Percentiles rank a stretch among this genome's conserved stretches.
phyloP scores from a whole-genome alignment of 495 filamentous ascomycete genomes.

The Delitschia confertaspora region DNA sequence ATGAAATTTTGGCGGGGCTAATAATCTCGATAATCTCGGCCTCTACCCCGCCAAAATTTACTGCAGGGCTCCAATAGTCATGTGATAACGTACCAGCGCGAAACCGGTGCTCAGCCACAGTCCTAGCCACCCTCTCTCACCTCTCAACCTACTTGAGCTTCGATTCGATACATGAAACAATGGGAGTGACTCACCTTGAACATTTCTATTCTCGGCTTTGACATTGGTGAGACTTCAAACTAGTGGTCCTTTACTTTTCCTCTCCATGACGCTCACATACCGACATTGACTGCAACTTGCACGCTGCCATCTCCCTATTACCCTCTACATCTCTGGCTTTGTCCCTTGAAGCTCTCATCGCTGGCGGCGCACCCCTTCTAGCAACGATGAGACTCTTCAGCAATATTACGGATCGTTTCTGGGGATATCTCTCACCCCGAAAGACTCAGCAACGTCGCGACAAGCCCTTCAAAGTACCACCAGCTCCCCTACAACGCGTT shows the following conservation, averaged over 20 bases:
- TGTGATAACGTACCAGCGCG: not conserved
- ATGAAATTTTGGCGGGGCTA: not conserved
- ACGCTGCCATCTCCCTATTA: too few relatives aligned
- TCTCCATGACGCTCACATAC: too few relatives aligned
- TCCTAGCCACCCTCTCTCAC: too few relatives aligned
- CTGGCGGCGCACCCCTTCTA: not conserved
- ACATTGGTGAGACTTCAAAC: too few relatives aligned
- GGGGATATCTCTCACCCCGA: constrained; percentile 28
- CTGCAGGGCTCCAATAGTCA: not conserved
- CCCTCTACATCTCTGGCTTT: not conserved
- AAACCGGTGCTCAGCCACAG: not conserved
- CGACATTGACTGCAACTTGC: too few relatives aligned
- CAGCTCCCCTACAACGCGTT: constrained; percentile 3
- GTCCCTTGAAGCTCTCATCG: not conserved
- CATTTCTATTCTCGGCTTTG: too few relatives aligned
- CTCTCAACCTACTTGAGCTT: too few relatives aligned
- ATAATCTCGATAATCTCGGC: not conserved
- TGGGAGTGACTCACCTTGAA: too few relatives aligned
- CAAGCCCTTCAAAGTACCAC: constrained; percentile 18
- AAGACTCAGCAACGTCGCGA: constrained; percentile 27
- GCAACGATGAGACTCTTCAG: constrained; percentile 24
- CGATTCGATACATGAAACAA: too few relatives aligned
- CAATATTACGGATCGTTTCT: constrained; percentile 25
- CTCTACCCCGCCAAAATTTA: not conserved
- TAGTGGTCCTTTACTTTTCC: too few relatives aligned